Percentiles rank a stretch among this genome's conserved stretches.
These are phyloP conservation scores for Haemoproteus tartakovskyi DNA, from an alignment of 169 alveolate species.

Conservation along the genomic window DNA sequence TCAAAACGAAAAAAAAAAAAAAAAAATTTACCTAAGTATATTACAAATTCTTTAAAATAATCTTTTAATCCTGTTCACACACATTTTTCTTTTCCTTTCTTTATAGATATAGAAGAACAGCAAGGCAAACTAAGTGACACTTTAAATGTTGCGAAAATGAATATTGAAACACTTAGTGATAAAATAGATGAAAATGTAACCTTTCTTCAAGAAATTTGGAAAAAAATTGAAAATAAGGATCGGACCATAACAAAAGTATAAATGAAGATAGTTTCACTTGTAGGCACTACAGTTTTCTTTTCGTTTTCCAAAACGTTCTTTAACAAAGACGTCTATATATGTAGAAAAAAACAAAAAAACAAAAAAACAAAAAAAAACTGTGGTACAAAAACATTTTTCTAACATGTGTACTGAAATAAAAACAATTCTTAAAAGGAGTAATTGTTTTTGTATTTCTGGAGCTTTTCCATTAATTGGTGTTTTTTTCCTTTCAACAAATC, in stretches of 20 bases:
- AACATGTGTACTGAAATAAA: too few species aligned
- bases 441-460: too few species aligned
- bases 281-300: too few species aligned
- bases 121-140: constrained; percentile 32
- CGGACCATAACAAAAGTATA: background rate
- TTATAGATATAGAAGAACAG: constrained; percentile 50
- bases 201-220: constrained; percentile 33
- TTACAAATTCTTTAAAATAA: background rate
- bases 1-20: too few species aligned
- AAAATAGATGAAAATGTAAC: constrained; percentile 33
- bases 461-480: too few species aligned
- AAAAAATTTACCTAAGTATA: background rate
- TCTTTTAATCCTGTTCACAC: background rate
- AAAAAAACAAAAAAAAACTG: too few species aligned
- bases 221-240: constrained; percentile 10
- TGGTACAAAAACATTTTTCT: too few species aligned
- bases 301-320: too few species aligned
- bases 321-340: too few species aligned
- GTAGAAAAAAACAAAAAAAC: too few species aligned
- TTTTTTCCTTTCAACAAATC: too few species aligned
- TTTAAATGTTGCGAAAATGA: constrained; percentile 16
- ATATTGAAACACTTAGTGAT: constrained; percentile 11
- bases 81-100: background rate
- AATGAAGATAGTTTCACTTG: background rate
- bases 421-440: too few species aligned